Evolutionary conservation across 139 green algal genomes (phyloP).

Genomic region (Coelastrella sp.): DNA sequence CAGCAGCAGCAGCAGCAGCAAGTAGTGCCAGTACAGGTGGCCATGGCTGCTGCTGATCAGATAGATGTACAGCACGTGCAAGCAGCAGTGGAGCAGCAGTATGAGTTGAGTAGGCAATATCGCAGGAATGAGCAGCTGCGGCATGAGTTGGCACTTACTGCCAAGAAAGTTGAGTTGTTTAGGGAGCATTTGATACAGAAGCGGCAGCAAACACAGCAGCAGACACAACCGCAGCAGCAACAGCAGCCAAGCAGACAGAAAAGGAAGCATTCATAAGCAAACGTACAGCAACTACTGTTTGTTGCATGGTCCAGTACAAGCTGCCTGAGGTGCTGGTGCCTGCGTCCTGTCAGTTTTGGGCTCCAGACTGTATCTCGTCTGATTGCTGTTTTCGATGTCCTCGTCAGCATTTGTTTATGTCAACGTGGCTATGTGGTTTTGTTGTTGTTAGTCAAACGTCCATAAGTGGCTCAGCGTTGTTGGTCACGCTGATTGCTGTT

Average conservation of each 20-base stretch:
- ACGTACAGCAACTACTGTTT: neutral
- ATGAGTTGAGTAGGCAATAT: constrained; percentile 23
- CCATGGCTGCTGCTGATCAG: neutral
- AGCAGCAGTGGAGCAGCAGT: constrained; percentile 7
- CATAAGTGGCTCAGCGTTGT: too few species aligned
- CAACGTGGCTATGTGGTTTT: too few species aligned
- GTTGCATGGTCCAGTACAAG: neutral
- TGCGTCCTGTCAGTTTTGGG: too few species aligned
- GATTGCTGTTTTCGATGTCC: too few species aligned
- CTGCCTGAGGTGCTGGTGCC: neutral
- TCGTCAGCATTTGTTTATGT: too few species aligned
- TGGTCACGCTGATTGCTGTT: too few species aligned
- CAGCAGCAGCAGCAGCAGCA: constrained; percentile 29
- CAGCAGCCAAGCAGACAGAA: neutral
- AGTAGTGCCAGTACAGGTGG: neutral
- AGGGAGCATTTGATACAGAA: constrained; percentile 38
- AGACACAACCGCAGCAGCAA: neutral
- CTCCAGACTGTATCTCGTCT: too few species aligned
- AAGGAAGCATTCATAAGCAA: neutral
- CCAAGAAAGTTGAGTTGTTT: constrained; percentile 36
- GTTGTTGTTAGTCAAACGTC: too few species aligned
- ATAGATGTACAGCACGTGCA: neutral
- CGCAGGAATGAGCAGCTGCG: constrained; percentile 6
- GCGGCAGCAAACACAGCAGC: constrained; percentile 15
- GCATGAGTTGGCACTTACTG: neutral